These are phyloP conservation scores for Onygenales sp. DNA, from an alignment of 2,329 filamentous ascomycete genomes.

Conservation along the genomic window DNA sequence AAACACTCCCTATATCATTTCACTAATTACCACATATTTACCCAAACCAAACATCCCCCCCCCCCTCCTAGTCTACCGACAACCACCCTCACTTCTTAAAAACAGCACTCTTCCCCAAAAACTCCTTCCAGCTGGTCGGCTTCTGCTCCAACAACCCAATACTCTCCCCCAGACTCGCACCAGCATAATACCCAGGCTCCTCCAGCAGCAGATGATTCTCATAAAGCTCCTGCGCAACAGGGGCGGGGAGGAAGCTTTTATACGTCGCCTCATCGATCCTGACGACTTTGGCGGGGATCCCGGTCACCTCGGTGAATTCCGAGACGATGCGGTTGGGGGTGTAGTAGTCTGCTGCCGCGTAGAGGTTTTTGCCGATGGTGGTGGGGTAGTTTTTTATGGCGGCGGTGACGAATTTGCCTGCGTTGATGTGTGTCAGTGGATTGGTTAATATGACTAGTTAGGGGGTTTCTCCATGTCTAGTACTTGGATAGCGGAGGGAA, in stretches of 20 bases:
- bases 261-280: conserved; percentile 17
- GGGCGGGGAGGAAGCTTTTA: conserved; percentile 16
- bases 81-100: neutral
- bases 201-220: conserved; percentile 46
- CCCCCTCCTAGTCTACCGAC: neutral
- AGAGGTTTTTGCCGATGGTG: conserved; percentile 36
- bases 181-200: conserved; percentile 45
- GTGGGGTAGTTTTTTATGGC: conserved; percentile 31
- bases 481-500: neutral
- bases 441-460: neutral
- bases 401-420: conserved; percentile 21
- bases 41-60: neutral
- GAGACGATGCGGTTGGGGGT: conserved; percentile 32
- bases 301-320: conserved; percentile 31
- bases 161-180: conserved; percentile 22
- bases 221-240: conserved; percentile 37
- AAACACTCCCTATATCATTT: neutral
- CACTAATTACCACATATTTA: neutral
- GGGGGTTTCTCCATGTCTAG: neutral
- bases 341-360: conserved; percentile 33
- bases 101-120: conserved; percentile 10
- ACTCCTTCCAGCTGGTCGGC: conserved; percentile 20
- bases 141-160: conserved; percentile 17
- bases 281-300: conserved; percentile 24
- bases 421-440: conserved; percentile 2